Percentiles rank a stretch among this genome's conserved stretches.
Conservation (phyloP, 352 stramenopile genomes). For the Phytophthora capsici region DNA sequence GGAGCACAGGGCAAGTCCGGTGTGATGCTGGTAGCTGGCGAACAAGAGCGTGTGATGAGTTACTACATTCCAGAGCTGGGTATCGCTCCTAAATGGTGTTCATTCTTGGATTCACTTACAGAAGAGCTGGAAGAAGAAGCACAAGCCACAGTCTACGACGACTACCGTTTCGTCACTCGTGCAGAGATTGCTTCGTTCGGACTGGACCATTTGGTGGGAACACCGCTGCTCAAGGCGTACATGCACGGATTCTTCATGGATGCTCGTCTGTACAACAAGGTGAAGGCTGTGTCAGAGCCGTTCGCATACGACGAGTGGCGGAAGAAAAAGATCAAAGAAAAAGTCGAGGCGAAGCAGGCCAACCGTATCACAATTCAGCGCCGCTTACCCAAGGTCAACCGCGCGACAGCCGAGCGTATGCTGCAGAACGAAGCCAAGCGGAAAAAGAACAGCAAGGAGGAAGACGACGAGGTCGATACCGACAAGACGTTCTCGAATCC, state of each 20-base stretch:
- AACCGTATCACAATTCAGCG: slow-evolving; percentile 92
- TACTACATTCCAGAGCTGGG: slow-evolving; percentile 99
- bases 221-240: slow-evolving; percentile 97
- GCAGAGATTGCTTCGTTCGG: slow-evolving; percentile 96
- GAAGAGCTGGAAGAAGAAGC: slow-evolving; percentile 98
- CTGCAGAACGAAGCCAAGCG: slow-evolving; percentile 78
- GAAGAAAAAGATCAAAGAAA: slow-evolving; percentile 97
- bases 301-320: slow-evolving; percentile 98
- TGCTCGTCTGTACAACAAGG: slow-evolving; percentile 96
- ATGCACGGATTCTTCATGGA: slow-evolving; percentile 99
- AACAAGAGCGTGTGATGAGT: slow-evolving; percentile 97
- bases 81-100: slow-evolving; percentile 98
- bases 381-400: slow-evolving; percentile 91
- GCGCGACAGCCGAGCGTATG: slow-evolving; percentile 85
- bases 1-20: slow-evolving; percentile 93
- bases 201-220: slow-evolving; percentile 97
- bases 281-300: slow-evolving; percentile 96
- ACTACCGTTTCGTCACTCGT: slow-evolving; percentile 99
- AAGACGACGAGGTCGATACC: slow-evolving; percentile 27
- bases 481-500: slow-evolving; percentile 68
- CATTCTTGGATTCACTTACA: slow-evolving; percentile 99
- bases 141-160: slow-evolving; percentile 96
- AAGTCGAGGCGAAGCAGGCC: slow-evolving; percentile 87
- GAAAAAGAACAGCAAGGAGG: slow-evolving; percentile 56
- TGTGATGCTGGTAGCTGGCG: slow-evolving; percentile 96